These are phyloP conservation scores for Cucurbita pepo DNA, from an alignment of 306 rosid genomes.

Conservation along the genomic window DNA sequence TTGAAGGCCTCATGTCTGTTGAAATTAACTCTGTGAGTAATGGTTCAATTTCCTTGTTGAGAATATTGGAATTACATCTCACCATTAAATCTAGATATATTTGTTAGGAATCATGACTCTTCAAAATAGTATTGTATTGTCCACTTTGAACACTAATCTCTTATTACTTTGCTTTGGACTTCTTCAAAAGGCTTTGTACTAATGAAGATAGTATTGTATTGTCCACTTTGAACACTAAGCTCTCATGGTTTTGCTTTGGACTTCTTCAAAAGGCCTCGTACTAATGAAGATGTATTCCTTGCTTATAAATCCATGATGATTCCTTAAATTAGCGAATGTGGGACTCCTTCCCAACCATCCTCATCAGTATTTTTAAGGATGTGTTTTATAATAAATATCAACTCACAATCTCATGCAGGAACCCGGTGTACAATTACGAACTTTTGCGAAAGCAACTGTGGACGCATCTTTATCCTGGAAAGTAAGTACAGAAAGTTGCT, in stretches of 20 bases:
- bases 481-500: slow-evolving; percentile 15
- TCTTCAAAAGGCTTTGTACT: no score
- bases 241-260: no score
- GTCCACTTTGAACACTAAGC: no score
- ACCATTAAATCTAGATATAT: not conserved
- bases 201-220: no score
- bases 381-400: not conserved
- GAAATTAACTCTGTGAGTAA: slow-evolving; percentile 28
- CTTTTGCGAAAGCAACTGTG: slow-evolving; percentile 7
- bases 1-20: slow-evolving; percentile 37
- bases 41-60: not conserved
- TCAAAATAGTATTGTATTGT: no score
- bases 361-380: not conserved
- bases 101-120: not conserved
- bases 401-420: slow-evolving; percentile 18
- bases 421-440: slow-evolving; percentile 30
- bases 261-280: no score
- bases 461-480: slow-evolving; percentile 51
- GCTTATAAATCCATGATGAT: no score
- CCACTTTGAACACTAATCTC: no score
- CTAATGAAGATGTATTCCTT: no score
- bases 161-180: no score
- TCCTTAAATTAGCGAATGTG: no score
- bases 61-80: not conserved
- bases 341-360: no score